Conservation (phyloP, 495 filamentous ascomycete genomes). For the Penicillium canariense region DNA sequence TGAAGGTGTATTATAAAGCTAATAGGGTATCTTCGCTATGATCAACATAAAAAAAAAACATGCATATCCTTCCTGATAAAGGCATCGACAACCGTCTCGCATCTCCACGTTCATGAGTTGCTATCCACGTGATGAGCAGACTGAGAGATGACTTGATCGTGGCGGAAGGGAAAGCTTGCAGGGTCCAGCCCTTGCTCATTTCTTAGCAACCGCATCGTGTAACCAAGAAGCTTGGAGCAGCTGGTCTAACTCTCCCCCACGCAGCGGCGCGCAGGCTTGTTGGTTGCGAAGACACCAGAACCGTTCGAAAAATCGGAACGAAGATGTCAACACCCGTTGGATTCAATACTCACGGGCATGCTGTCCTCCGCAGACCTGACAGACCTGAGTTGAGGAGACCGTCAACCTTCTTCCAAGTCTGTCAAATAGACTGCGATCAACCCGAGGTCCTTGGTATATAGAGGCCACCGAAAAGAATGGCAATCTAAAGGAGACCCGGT, state of each 20-base stretch:
- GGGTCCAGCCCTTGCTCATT: neutral
- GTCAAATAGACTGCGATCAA: neutral
- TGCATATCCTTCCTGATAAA: no score
- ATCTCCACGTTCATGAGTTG: no score
- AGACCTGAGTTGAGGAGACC: no score
- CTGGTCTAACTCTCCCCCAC: neutral
- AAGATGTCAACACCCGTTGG: neutral
- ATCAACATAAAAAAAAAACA: neutral
- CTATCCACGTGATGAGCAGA: no score
- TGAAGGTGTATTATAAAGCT: neutral
- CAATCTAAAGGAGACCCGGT: no score
- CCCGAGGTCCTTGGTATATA: neutral
- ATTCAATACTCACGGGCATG: neutral
- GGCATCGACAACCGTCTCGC: no score
- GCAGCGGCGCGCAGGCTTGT: no score
- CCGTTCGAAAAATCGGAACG: no score
- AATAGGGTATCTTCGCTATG: conserved; percentile 9
- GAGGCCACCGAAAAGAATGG: neutral
- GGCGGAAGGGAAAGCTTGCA: neutral
- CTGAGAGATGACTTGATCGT: no score
- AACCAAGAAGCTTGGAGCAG: neutral
- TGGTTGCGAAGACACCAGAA: no score
- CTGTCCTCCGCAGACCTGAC: neutral
- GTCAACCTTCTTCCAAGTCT: neutral
- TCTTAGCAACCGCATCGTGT: neutral